A percentile compares a stretch with the other conserved stretches of the same genome.
Conservation (phyloP, 1,284 basidiomycete genomes). For the Moesziomyces antarcticus region DNA sequence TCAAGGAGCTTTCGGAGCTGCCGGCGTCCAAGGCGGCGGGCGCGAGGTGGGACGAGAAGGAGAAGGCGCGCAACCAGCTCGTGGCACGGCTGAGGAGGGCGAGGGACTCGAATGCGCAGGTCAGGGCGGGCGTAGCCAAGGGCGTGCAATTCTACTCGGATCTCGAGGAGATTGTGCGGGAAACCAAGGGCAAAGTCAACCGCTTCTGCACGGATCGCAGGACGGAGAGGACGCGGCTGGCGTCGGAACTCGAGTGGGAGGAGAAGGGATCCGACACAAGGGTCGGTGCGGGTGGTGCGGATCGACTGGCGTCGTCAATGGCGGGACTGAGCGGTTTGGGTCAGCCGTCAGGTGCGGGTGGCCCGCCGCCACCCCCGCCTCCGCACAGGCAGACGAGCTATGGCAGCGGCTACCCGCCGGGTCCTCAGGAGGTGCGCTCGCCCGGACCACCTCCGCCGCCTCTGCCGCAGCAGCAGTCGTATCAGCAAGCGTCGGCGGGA, state of each 20-base stretch:
- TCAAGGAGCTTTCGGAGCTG: slow-evolving; percentile 36
- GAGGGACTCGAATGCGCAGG: slow-evolving; percentile 85
- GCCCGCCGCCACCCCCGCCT: slow-evolving; percentile 14
- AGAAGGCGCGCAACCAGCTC: slow-evolving; percentile 79
- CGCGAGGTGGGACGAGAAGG: slow-evolving; percentile 78
- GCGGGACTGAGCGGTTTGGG: slow-evolving; percentile 21
- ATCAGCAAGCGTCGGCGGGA: slow-evolving; percentile 13
- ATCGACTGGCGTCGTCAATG: slow-evolving; percentile 15
- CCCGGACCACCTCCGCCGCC: slow-evolving; percentile 30
- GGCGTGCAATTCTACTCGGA: slow-evolving; percentile 89
- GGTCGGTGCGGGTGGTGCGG: slow-evolving; percentile 9
- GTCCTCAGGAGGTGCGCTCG: slow-evolving; percentile 10
- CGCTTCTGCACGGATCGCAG: slow-evolving; percentile 76
- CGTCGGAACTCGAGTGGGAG: slow-evolving; percentile 78
- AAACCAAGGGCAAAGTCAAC: slow-evolving; percentile 75
- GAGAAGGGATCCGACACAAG: slow-evolving; percentile 70
- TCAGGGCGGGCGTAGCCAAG: slow-evolving; percentile 84
- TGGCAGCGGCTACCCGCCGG: slow-evolving; percentile 19
- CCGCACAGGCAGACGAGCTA: slow-evolving; percentile 42
- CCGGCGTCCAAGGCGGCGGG: slow-evolving; percentile 73
- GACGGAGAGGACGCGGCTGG: slow-evolving; percentile 78
- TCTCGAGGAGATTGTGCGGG: slow-evolving; percentile 76
- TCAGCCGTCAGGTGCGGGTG: slow-evolving; percentile 4
- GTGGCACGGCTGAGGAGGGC: slow-evolving; percentile 79
- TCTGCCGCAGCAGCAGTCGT: slow-evolving; percentile 14